Percentiles rank a stretch among this genome's conserved stretches.
Evolutionary conservation across 768 basidiomycete species (phyloP).

Genomic region (Russula dissimulans): DNA sequence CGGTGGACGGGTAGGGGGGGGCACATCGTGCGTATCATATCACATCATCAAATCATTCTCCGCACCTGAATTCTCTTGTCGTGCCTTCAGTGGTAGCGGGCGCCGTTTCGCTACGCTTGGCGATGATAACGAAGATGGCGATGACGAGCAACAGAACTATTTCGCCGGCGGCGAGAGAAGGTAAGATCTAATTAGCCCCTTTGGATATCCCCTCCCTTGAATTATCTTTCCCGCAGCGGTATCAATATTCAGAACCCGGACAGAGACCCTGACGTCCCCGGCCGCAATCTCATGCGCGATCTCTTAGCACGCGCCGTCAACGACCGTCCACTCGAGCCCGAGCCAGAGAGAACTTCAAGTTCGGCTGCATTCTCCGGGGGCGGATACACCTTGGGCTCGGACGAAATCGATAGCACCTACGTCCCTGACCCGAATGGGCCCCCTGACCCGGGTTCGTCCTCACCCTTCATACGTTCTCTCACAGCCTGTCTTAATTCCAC

Average conservation of each 20-base stretch:
- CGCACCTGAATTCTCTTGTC: background rate
- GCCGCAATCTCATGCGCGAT: conserved; percentile 55
- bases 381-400: conserved; percentile 82
- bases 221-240: conserved; percentile 43
- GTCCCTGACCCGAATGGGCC: conserved; percentile 62
- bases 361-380: conserved; percentile 51
- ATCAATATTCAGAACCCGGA: conserved; percentile 84
- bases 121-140: conserved; percentile 41
- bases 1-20: conserved; percentile 19
- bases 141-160: conserved; percentile 45
- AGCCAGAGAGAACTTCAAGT: conserved; percentile 3
- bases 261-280: conserved; percentile 35
- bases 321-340: conserved; percentile 30
- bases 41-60: background rate
- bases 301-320: conserved; percentile 74
- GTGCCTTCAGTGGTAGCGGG: conserved; percentile 17
- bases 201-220: background rate
- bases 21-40: conserved; percentile 7
- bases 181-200: conserved; percentile 29
- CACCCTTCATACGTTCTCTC: background rate
- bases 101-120: conserved; percentile 28
- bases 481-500: conserved; percentile 3
- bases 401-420: conserved; percentile 71
- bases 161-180: conserved; percentile 96
- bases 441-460: conserved; percentile 21